phyloP scores from a whole-genome alignment of 495 filamentous ascomycete genomes.

The Tuber umbilicatum region DNA sequence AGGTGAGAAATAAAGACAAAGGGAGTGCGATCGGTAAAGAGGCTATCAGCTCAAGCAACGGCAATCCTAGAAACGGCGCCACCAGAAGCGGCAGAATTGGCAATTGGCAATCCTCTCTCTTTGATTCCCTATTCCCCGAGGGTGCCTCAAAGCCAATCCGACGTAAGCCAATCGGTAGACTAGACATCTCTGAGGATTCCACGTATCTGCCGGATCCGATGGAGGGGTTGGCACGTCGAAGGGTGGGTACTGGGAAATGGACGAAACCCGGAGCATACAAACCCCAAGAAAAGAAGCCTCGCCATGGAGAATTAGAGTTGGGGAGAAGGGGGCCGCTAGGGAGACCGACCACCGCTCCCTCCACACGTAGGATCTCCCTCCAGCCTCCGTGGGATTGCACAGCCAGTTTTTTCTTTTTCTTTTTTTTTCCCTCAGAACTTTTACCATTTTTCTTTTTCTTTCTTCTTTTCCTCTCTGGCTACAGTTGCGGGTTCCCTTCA shows the following conservation, averaged over 20 bases:
- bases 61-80: neutral
- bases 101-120: constrained; percentile 9
- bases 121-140: constrained; percentile 15
- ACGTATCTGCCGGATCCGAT: constrained; percentile 19
- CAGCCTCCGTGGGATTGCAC: neutral
- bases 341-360: neutral
- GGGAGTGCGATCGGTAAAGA: constrained; percentile 5
- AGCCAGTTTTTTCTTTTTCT: neutral
- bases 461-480: neutral
- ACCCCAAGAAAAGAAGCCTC: neutral
- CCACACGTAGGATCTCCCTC: neutral
- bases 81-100: constrained; percentile 15
- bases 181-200: constrained; percentile 35
- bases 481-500: neutral
- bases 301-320: constrained; percentile 1
- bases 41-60: neutral
- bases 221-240: constrained; percentile 1
- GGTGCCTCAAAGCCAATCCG: neutral
- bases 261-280: neutral
- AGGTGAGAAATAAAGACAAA: constrained; percentile 2
- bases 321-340: neutral
- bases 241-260: neutral
- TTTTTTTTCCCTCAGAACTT: neutral
- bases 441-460: neutral
- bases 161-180: constrained; percentile 21